Evolutionary conservation across 257 asterid genomes (phyloP).

Genomic region (Datura wrightii): DNA sequence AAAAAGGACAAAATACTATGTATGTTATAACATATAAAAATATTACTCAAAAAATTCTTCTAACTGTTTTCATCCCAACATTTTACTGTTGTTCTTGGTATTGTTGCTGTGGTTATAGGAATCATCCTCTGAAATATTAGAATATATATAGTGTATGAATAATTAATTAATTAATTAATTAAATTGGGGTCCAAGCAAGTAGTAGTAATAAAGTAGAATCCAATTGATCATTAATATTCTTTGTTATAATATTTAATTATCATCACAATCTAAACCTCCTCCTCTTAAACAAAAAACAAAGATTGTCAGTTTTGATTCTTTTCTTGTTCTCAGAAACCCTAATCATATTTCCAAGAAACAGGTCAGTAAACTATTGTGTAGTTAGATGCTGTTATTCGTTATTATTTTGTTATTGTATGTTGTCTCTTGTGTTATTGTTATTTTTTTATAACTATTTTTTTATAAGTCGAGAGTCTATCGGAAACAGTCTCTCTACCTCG

Average conservation of each 20-base stretch:
- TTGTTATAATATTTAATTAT: not conserved
- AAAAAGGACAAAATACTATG: not conserved
- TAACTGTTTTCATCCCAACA: not conserved
- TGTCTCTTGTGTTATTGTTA: too few relatives aligned
- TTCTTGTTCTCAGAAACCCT: constrained; percentile 14
- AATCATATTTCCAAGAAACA: not conserved
- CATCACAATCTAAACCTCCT: constrained; percentile 6
- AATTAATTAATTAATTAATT: not conserved
- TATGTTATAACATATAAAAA: not conserved
- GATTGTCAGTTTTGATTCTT: constrained; percentile 22
- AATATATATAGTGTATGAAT: not conserved
- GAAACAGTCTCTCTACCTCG: too few relatives aligned
- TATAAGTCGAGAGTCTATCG: too few relatives aligned
- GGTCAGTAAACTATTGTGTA: too few relatives aligned
- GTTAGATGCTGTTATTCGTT: too few relatives aligned
- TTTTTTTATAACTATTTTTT: too few relatives aligned
- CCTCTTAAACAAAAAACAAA: not conserved
- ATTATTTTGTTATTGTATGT: too few relatives aligned
- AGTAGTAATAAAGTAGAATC: not conserved
- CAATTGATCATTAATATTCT: not conserved
- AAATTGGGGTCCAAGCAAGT: not conserved
- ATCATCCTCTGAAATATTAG: constrained; percentile 14
- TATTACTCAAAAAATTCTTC: not conserved
- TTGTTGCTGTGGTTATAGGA: constrained; percentile 29
- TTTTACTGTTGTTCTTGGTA: constrained; percentile 27